These are phyloP conservation scores for Agroathelia rolfsii DNA, from an alignment of 1,284 basidiomycete species.

Conservation along the genomic window DNA sequence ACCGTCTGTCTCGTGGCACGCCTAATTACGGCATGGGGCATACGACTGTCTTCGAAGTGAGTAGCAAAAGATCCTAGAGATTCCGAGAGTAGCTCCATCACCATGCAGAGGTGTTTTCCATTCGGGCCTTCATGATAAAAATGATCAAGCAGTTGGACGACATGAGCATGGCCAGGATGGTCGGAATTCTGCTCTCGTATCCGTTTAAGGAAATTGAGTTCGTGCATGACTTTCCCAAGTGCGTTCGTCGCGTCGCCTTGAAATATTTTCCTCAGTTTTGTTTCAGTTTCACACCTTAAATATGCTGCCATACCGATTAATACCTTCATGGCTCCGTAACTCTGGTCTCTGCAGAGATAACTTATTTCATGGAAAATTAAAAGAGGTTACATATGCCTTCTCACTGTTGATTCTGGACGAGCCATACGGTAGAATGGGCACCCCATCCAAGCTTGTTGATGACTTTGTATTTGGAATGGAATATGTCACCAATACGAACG, in stretches of 20 bases:
- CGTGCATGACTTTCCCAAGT: too few species aligned
- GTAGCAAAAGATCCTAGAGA: conserved; percentile 25
- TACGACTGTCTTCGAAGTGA: too few species aligned
- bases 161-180: conserved; percentile 23
- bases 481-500: conserved; percentile 27
- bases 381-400: too few species aligned
- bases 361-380: too few species aligned
- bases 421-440: conserved; percentile 31
- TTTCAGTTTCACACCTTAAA: too few species aligned
- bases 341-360: too few species aligned
- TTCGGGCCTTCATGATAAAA: conserved; percentile 22
- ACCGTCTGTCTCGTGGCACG: conserved; percentile 36
- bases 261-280: too few species aligned
- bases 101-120: conserved; percentile 38
- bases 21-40: conserved; percentile 34
- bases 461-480: conserved; percentile 34
- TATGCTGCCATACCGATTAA: too few species aligned
- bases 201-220: conserved; percentile 9
- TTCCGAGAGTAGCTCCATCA: conserved; percentile 35
- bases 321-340: too few species aligned
- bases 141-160: conserved; percentile 35
- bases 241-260: too few species aligned
- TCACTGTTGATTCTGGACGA: conserved; percentile 22
- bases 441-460: conserved; percentile 44
- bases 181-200: conserved; percentile 22